Base-by-base conservation (phyloP, 2,329 filamentous ascomycete species). In the Arthrinium phaeospermum region DNA sequence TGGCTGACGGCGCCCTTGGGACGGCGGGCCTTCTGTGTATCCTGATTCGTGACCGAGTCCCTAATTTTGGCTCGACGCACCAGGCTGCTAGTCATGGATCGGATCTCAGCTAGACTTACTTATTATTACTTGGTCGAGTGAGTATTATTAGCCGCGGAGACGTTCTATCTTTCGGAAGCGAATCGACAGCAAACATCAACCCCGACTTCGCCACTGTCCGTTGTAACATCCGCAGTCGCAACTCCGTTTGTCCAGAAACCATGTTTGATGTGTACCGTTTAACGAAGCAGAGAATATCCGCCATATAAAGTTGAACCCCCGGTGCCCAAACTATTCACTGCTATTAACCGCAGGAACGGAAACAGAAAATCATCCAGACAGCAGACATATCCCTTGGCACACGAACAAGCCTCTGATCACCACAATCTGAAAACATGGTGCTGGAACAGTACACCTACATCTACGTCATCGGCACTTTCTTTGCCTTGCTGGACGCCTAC, bases 401-500 rank as follows among this genome's bases (percentile, higher is more conserved):
- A 7, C 34, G 57, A 41, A 34, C 57, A 41, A 64, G 57, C 19
- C 30, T 41, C 34, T 14, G 34, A n/a, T n/a, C 34, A 7, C 4
- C 34, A 12, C 34, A 22, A 10, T 7, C 34, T 2, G n/a, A 13
- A n/a, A 89, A 83, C 75, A 91, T 90, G 88, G 82, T 83, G 78
- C 86, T 92, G 77, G 80, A 88, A 77, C 81, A 91, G 77, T 93
- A 92, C 81, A 90, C 87, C 77, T 94, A 94, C 81, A 82, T 94
- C 79, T 94, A 94, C 80, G 92, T 85, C 84, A 91, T 94, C 76
- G 92, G 92, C 89, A 94, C 91, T 34, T 84, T 91, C 78, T 94
- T 94, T 86, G 92, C 92, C 84, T 82, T 94, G 81, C 89, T 94
- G 67, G 92, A 94, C 83, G 92, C 92, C 74, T 94, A 86, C 87